A percentile compares a stretch with the other conserved stretches of the same genome.
phyloP scores from a whole-genome alignment of 495 filamentous ascomycete genomes.

The Hypoxylon rickii region DNA sequence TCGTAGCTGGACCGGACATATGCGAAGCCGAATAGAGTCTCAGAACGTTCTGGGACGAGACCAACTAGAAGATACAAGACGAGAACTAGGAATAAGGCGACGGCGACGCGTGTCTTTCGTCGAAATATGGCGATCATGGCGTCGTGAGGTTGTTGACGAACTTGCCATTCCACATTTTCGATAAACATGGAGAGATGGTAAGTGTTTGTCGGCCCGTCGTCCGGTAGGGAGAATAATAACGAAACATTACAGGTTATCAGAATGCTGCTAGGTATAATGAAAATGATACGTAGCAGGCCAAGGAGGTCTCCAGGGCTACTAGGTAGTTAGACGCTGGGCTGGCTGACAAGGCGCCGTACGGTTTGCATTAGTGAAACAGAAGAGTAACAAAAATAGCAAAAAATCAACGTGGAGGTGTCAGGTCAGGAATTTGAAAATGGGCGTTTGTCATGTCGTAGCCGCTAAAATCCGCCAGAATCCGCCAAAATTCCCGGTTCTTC shows the following conservation, averaged over 20 bases:
- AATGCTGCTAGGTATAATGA: too few species aligned
- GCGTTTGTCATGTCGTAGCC: not conserved
- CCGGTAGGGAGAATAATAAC: constrained; percentile 8
- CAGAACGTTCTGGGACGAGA: constrained; percentile 34
- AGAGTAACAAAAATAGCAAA: constrained; percentile 5
- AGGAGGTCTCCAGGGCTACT: too few species aligned
- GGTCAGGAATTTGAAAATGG: not conserved
- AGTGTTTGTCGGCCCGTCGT: constrained; percentile 11
- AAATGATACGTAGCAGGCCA: too few species aligned
- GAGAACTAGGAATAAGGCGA: constrained; percentile 17
- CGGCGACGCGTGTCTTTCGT: constrained; percentile 33
- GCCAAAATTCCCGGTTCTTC: too few species aligned
- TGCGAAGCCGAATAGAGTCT: constrained; percentile 37
- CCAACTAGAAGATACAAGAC: constrained; percentile 37
- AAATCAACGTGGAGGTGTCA: too few species aligned
- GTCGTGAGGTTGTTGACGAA: constrained; percentile 28
- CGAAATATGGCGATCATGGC: constrained; percentile 36
- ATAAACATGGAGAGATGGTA: constrained; percentile 33
- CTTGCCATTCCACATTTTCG: constrained; percentile 39
- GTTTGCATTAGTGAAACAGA: constrained; percentile 27
- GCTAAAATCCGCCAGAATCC: too few species aligned
- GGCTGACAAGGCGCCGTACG: constrained; percentile 10
- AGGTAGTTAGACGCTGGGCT: constrained; percentile 9
- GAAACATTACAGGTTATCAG: constrained; percentile 22
- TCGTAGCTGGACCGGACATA: constrained; percentile 47